Conservation (phyloP, 1,284 basidiomycete species). For the Xerocomus minutiporus region DNA sequence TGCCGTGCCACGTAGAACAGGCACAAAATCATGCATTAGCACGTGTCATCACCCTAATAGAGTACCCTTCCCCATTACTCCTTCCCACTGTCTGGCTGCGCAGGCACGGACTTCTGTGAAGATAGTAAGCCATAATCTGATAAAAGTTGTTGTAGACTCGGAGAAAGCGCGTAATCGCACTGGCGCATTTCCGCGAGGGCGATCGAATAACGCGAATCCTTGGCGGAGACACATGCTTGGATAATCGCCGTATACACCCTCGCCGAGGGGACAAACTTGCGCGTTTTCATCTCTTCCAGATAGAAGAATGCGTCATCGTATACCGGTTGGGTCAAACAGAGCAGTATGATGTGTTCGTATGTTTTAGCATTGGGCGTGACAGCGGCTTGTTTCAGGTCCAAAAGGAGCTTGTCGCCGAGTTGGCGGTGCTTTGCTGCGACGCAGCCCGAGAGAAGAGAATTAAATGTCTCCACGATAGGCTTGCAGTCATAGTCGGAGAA, state of each 20-base stretch:
- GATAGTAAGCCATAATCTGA: slow-evolving; percentile 10
- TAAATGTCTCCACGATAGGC: slow-evolving; percentile 66
- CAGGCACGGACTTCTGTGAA: not conserved
- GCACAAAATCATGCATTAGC: not conserved
- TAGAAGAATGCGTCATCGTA: slow-evolving; percentile 89
- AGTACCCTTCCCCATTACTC: not conserved
- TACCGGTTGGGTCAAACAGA: slow-evolving; percentile 63
- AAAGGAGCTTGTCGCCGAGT: slow-evolving; percentile 58
- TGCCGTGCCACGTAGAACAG: not conserved
- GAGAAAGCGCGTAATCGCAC: slow-evolving; percentile 40
- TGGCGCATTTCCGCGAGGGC: slow-evolving; percentile 70
- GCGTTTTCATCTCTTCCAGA: slow-evolving; percentile 80
- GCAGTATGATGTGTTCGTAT: slow-evolving; percentile 62
- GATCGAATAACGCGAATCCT: slow-evolving; percentile 61
- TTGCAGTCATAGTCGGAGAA: slow-evolving; percentile 50
- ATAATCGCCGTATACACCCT: slow-evolving; percentile 61
- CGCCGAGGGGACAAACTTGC: slow-evolving; percentile 50
- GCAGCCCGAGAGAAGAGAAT: slow-evolving; percentile 65
- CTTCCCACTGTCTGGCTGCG: not conserved
- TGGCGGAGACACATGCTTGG: slow-evolving; percentile 49
- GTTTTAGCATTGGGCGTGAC: slow-evolving; percentile 55
- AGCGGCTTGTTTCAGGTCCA: slow-evolving; percentile 54
- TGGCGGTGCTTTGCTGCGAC: slow-evolving; percentile 49
- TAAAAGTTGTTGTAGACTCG: slow-evolving; percentile 34
- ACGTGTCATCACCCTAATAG: not conserved